phyloP scores from a whole-genome alignment of 306 rosid species.

The Trifolium dubium region DNA sequence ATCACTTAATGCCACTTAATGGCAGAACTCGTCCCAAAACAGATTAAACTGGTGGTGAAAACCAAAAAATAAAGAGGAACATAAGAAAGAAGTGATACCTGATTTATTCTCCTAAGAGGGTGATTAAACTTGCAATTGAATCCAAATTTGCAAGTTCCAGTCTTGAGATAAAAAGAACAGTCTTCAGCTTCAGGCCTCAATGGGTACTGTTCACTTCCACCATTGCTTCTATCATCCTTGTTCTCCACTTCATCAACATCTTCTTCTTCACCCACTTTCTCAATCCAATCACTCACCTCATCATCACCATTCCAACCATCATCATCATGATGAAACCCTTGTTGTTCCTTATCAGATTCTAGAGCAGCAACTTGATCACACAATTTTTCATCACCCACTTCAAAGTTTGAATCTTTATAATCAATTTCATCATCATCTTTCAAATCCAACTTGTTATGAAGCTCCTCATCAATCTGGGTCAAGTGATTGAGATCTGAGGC shows the following conservation, averaged over 20 bases:
- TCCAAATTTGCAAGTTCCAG: conserved; percentile 89
- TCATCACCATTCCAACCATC: conserved; percentile 39
- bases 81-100: conserved; percentile 46
- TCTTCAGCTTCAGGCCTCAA: conserved; percentile 94
- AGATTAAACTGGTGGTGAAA: no score
- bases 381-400: conserved; percentile 33
- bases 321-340: no score
- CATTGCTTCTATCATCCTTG: conserved; percentile 44
- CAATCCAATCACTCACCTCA: conserved; percentile 39
- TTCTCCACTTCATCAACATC: conserved; percentile 43
- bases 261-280: conserved; percentile 37
- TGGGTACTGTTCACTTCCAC: conserved; percentile 58
- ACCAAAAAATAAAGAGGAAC: no score
- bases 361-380: conserved; percentile 40
- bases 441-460: conserved; percentile 48
- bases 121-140: conserved; percentile 91
- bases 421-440: conserved; percentile 42
- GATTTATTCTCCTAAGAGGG: conserved; percentile 62
- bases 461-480: conserved; percentile 29
- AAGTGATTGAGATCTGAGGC: conserved; percentile 45
- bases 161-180: conserved; percentile 80
- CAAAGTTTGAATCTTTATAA: conserved; percentile 37
- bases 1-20: no score
- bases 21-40: no score
- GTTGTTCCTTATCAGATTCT: conserved; percentile 40